Base-by-base conservation (phyloP, 495 filamentous ascomycete species). In the Bathelium albidoporum region DNA sequence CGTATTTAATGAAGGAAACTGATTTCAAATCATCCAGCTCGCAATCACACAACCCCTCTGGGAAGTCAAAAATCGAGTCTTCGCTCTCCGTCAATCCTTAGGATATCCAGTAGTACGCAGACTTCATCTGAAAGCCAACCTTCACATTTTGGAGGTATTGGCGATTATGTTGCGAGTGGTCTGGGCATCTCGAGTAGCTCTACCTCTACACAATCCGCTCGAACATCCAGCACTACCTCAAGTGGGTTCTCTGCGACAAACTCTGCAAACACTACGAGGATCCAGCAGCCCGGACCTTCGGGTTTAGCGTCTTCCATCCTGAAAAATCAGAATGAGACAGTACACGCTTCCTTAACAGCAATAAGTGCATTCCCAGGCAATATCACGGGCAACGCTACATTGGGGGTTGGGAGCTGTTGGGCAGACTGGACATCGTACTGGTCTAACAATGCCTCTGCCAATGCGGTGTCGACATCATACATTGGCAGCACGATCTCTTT, bases 341-440 rank as follows among this genome's bases (percentile, higher is more conserved):
- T 16, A 16, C 36, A 41, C 16, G 7, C 16, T 16, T 7, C 7
- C 36, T 41, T 41, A 7, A 41, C 36, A 7, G 36, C 7, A 7
- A 41, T 16, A 41, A 41, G 16, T n/a, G n/a, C n/a, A n/a, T n/a
- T n/a, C n/a, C n/a, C n/a, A n/a, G n/a, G n/a, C n/a, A n/a, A n/a
- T n/a, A n/a, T n/a, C n/a, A n/a, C n/a, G n/a, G n/a, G n/a, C 36
- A 41, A 41, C 16, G 16, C 7, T 16, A 41, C 36, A 7, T 5
- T 41, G 7, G 36, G 16, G 16, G 7, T 7, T 16, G 16, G 64
- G 88, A 84, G 41, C 84, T 88, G 69, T 85, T 87, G 79, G 94
- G 94, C 58, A 90, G 81, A 90, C 94, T 94, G 41, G 61, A 9
- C 11, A 7, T 22, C 32, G 59, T 60, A 5, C 14, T 24, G 24